Evolutionary conservation across 2,329 filamentous ascomycete genomes (phyloP), one percentile per base, ranked within the genome.

Genomic region (Fragosphaeria purpurea): DNA sequence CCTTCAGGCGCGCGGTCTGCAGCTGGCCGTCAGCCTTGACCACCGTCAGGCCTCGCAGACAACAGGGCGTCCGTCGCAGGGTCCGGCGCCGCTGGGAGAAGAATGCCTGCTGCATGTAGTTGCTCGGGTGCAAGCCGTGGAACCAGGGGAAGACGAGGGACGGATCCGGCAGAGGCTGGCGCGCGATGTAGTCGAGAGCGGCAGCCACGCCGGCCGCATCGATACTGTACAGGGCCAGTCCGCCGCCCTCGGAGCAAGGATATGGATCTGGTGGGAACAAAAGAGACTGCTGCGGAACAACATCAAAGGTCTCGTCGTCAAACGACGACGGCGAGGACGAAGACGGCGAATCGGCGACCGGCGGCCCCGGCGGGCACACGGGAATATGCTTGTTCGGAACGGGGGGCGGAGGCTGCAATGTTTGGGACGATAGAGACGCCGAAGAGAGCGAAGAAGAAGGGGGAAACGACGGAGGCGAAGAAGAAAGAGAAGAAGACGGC

Each of bases 101-200:
- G 71, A 96, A 97, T 6, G 86, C 80, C 54, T 93, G 77, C 62
- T 98, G 93, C 49, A 95, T 77, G 54, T 88, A 82, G 62, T 98
- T 98, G 54, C 85, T 80, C 0, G 87, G 83, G 61, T 97, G 90
- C 41, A 97, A 71, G 31, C 93, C 93, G 68, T 98, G 93, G 31
- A 96, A 74, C 93, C 93, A 98, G 2, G 93, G 93, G 61, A 97
- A 98, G 55, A 97, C 87, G 54, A 82, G 76, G n/a, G 84, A 79
- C 0, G 93, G 82, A 50, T 91, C 82, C 6, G 93, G 91, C 31
- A 97, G 73, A 1, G 89, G 85, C 61, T 95, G 88, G 3, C 82
- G 77, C 4, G 91, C 79, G 53, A 82, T 71, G 60, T 90, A 80
- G 56, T 94, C 82, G 37, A 97, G 63, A 1, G 91, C 88, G 44